Conservation (phyloP, 2,329 filamentous ascomycete species). For the Clarireedia homoeocarpa region DNA sequence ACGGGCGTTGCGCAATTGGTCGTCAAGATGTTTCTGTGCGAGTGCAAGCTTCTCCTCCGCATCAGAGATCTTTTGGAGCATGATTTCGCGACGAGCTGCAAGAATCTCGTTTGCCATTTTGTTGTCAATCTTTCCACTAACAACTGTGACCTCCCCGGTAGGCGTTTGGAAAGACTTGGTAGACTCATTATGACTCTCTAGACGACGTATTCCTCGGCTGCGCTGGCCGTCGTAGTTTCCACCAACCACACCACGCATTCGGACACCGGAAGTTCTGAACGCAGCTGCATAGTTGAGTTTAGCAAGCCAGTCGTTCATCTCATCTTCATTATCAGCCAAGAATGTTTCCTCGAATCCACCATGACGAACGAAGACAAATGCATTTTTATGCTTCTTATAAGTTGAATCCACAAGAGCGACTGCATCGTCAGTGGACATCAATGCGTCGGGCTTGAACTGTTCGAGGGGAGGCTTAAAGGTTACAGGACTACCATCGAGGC, state of each 20-base stretch:
- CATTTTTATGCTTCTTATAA: slow-evolving; percentile 94
- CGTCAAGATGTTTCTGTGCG: slow-evolving; percentile 71
- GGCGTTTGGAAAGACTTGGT: slow-evolving; percentile 58
- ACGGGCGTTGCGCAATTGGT: slow-evolving; percentile 77
- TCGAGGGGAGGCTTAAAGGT: slow-evolving; percentile 86
- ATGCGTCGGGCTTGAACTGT: slow-evolving; percentile 86
- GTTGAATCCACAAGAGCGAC: slow-evolving; percentile 79
- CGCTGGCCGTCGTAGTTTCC: slow-evolving; percentile 79
- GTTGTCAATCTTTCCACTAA: slow-evolving; percentile 65
- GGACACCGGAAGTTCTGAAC: slow-evolving; percentile 83
- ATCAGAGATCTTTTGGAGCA: slow-evolving; percentile 76
- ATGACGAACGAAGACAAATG: slow-evolving; percentile 83
- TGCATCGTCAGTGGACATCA: slow-evolving; percentile 89
- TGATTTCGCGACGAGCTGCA: slow-evolving; percentile 70
- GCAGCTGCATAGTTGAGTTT: slow-evolving; percentile 95
- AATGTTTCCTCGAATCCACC: slow-evolving; percentile 85
- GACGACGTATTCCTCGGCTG: slow-evolving; percentile 61
- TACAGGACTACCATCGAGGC: slow-evolving; percentile 66
- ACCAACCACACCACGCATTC: slow-evolving; percentile 80
- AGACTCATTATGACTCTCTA: slow-evolving; percentile 45
- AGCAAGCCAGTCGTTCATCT: slow-evolving; percentile 94
- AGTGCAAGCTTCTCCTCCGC: slow-evolving; percentile 69
- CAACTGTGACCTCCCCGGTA: slow-evolving; percentile 65
- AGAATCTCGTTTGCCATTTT: slow-evolving; percentile 84
- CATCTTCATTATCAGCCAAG: slow-evolving; percentile 79